These are phyloP conservation scores for Dichotomocladium elegans DNA, from an alignment of 371 early-diverging fungal genomes.

Conservation along the genomic window DNA sequence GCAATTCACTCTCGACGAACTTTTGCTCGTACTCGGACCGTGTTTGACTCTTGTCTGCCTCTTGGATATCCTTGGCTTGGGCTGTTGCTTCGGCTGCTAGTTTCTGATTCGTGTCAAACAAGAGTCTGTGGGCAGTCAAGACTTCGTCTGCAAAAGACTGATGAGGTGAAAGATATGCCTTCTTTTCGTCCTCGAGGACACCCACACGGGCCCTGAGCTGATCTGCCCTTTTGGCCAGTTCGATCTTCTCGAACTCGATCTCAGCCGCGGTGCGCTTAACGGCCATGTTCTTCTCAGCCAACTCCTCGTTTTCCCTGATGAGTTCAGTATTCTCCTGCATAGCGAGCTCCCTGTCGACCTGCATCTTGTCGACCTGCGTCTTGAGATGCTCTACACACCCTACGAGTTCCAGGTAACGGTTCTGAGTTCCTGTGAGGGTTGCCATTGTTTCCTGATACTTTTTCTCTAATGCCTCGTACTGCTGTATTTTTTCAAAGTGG, in stretches of 20 bases:
- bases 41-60: too few relatives aligned
- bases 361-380: constrained; percentile 6
- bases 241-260: constrained; percentile 34
- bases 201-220: constrained; percentile 18
- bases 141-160: constrained; percentile 43
- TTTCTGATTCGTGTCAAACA: constrained; percentile 25
- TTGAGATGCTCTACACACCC: constrained; percentile 9
- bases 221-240: constrained; percentile 29
- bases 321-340: constrained; percentile 31
- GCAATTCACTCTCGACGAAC: constrained; percentile 38
- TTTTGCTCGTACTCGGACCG: constrained; percentile 27
- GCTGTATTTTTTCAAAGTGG: constrained; percentile 36
- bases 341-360: constrained; percentile 25
- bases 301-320: constrained; percentile 30
- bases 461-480: constrained; percentile 36
- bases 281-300: constrained; percentile 31
- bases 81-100: constrained; percentile 1
- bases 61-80: constrained; percentile 1
- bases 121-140: constrained; percentile 36
- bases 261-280: constrained; percentile 37
- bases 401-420: constrained; percentile 11
- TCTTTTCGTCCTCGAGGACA: constrained; percentile 36
- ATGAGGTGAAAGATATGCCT: constrained; percentile 36
- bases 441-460: constrained; percentile 28
- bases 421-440: constrained; percentile 18